Evolutionary conservation across 2,329 filamentous ascomycete genomes (phyloP), one percentile per base, ranked within the genome.

Genomic region (Penicillium polonicum): DNA sequence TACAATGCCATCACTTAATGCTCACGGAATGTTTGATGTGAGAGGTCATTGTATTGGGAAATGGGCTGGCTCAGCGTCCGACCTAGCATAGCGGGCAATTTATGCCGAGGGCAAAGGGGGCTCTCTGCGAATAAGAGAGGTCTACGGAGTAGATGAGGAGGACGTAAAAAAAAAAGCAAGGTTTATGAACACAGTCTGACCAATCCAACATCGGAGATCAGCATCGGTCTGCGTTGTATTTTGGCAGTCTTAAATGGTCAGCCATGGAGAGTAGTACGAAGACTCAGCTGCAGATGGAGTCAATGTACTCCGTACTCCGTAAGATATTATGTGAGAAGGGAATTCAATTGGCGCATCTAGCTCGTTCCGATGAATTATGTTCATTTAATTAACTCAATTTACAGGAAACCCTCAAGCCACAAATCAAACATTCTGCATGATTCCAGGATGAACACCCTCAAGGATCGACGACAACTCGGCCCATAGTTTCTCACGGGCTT

Each of bases 401-500:
- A 38, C 17, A 33, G 9, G 2, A 19, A 48, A 6, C 2, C 7
- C 5, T 1, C 21, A n/a, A 2, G 12, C 23, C 9, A 3, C 5
- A 13, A 13, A 33, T 57, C 49, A 67, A 5, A 69, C 35, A 49
- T 65, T 64, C 48, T 61, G 33, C 53, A 68, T 70, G 15, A 76
- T 62, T 0, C 76, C 78, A 2, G 78, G 78, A 52, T 73, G 56
- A 42, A 81, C 75, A 2, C 50, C 61, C 60, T 82, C 78, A 55
- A 82, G 52, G 27, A 77, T 78, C 8, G 52, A 60, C 6, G 61
- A 63, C 51, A 83, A 49, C 64, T 82, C 79, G 3, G 62, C 65
- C 78, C 79, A 83, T 0, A 82, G 58, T 57, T 70, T 75, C 50
- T 70, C 60, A 45, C 77, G 73, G n/a, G 72, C 65, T 45, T 62